Percentiles rank a stretch among this genome's conserved stretches.
Conservation (phyloP, 441 rosid species). For the Euphorbia corollata region DNA sequence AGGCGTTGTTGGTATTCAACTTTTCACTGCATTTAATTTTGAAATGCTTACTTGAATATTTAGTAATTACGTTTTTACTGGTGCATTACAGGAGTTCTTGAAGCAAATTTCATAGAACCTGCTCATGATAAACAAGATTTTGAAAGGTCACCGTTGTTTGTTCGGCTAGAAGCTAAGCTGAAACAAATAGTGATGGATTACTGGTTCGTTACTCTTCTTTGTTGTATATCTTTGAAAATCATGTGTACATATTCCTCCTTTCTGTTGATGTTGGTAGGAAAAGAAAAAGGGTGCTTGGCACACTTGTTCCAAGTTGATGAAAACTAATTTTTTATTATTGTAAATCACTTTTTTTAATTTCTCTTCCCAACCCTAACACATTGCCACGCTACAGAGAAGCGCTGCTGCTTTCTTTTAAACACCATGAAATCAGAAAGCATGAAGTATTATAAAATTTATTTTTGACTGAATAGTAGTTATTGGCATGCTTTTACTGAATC, state of each 20-base stretch:
- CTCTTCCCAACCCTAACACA: neutral
- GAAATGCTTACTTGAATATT: conserved; percentile 9
- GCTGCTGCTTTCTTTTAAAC: neutral
- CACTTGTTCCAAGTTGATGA: too few species aligned
- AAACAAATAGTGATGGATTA: conserved; percentile 53
- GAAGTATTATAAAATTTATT: neutral
- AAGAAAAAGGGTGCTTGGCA: neutral
- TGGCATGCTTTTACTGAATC: neutral
- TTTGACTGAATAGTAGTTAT: neutral
- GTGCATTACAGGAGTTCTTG: conserved; percentile 63
- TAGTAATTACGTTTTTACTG: conserved; percentile 20
- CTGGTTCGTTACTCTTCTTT: conserved; percentile 48
- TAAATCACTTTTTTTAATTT: neutral
- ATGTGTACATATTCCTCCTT: neutral
- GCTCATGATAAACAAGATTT: conserved; percentile 98
- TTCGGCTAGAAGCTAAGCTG: conserved; percentile 63
- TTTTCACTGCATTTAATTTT: conserved; percentile 16
- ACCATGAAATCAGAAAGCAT: neutral
- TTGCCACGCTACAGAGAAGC: neutral
- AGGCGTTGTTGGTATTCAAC: conserved; percentile 68
- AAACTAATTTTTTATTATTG: neutral
- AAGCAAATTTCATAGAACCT: conserved; percentile 93
- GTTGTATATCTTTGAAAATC: conserved; percentile 10
- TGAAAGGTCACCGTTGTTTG: conserved; percentile 78
- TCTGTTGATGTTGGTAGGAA: neutral